Evolutionary conservation across 441 rosid genomes (phyloP), one percentile per base, ranked within the genome.

Genomic region (Gossypium lobatum): DNA sequence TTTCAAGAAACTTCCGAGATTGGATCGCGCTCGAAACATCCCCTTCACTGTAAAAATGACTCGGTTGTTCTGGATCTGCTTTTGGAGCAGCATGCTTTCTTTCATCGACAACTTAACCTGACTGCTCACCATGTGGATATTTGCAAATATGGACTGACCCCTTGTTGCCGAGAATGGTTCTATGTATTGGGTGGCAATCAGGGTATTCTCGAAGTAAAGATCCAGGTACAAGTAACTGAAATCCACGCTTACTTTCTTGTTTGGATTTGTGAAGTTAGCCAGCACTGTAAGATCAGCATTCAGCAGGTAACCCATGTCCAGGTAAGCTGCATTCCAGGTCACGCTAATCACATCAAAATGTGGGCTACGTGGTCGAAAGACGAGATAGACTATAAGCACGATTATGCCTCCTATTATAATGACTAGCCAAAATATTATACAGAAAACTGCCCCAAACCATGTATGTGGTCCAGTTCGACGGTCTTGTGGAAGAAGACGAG

Each of bases 181-280:
- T 0, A 92, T 80, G 73, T 81, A 87, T 57, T 90, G 89, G 0
- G 92, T 81, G 0, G 95, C 93, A 23, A 92, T 85, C 20, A 83
- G 79, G 8, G 83, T 83, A 55, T 75, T 80, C 73, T 87, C 88
- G 26, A 86, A 87, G 83, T 83, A 90, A 39, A 94, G 89, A 83
- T 92, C 92, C 31, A 94, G 81, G 81, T 84, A 88, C 72, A 88
- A 73, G 72, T 70, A 82, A 77, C 83, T 87, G 88, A 91, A 95
- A 54, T 89, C 97, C 65, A 91, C 83, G 0, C 77, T 80, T 68
- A 86, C 88, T 77, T 88, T 92, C 82, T 79, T 87, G 89, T 91
- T 92, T 1, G 94, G 92, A 75, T 94, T 94, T 45, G 95, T 90
- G 90, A 92, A 88, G 82, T 94, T 94, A 4, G 86, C 88, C 2